These are phyloP conservation scores for Wickerhamiella azyma DNA, from an alignment of 805 yeast species.

Conservation along the genomic window DNA sequence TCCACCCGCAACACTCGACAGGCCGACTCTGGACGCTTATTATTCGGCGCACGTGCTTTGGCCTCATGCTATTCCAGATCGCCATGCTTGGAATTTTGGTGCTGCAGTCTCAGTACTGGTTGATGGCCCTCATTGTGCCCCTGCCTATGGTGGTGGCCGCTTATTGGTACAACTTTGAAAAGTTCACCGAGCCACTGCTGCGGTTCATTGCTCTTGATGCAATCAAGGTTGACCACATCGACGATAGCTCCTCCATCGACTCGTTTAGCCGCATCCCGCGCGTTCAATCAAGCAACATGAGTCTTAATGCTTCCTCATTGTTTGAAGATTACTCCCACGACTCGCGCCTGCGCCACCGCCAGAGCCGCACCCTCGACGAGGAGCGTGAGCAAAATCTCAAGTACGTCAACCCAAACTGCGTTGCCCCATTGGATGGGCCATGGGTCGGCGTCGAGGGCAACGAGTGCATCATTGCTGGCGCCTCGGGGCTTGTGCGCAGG, in stretches of 20 bases:
- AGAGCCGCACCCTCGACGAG: conserved; percentile 56
- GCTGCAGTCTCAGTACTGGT: conserved; percentile 60
- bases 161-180: conserved; percentile 68
- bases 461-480: conserved; percentile 37
- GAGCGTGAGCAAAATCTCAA: conserved; percentile 55
- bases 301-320: not conserved
- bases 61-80: conserved; percentile 70
- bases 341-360: conserved; percentile 18
- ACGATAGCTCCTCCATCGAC: not conserved
- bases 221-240: conserved; percentile 29
- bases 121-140: conserved; percentile 62
- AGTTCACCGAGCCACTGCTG: conserved; percentile 65
- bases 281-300: not conserved
- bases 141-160: conserved; percentile 56
- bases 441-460: conserved; percentile 55
- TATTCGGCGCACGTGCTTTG: conserved; percentile 67
- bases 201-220: conserved; percentile 80
- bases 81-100: conserved; percentile 89
- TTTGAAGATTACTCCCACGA: not conserved
- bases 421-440: conserved; percentile 69
- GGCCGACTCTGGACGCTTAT: conserved; percentile 94
- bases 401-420: conserved; percentile 65
- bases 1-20: conserved; percentile 92
- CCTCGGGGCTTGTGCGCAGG: conserved; percentile 29
- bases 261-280: conserved; percentile 4